Percentiles rank a stretch among this genome's conserved stretches.
These are phyloP conservation scores for Phytopythium mirpurense DNA, from an alignment of 352 stramenopile species.

Conservation along the genomic window DNA sequence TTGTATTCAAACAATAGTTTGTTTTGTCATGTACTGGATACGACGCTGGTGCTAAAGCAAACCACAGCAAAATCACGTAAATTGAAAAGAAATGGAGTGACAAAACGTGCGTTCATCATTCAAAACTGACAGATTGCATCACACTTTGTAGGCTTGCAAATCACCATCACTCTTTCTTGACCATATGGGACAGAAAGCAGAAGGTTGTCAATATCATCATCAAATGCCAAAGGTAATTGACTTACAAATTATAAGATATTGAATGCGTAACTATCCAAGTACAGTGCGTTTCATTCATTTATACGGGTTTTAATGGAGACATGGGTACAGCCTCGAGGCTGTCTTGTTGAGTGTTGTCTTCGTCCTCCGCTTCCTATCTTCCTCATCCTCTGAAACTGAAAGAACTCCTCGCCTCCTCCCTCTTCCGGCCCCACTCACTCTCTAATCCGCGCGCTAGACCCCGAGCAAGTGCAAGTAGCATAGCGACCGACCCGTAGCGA, in stretches of 20 bases:
- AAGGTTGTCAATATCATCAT: background rate
- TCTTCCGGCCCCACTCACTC: conserved; percentile 13
- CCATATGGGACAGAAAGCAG: background rate
- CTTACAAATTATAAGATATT: conserved; percentile 2
- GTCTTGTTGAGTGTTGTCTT: conserved; percentile 4
- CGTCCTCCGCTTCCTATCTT: background rate
- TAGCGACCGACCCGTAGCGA: background rate
- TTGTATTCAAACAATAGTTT: no score
- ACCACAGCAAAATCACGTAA: no score
- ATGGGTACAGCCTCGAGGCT: background rate
- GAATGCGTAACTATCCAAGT: no score
- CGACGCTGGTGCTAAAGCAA: no score
- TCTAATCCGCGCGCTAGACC: conserved; percentile 7
- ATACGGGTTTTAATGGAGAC: background rate
- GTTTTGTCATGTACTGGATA: no score
- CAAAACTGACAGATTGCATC: no score
- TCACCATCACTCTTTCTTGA: background rate
- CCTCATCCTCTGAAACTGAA: no score
- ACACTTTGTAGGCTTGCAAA: no score
- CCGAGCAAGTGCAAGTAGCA: background rate
- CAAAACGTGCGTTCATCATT: background rate
- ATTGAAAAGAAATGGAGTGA: no score
- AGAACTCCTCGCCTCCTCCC: no score
- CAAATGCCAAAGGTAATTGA: background rate
- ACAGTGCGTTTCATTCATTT: background rate